Percentiles rank a stretch among this genome's conserved stretches.
These are phyloP conservation scores for Lathyrus aphaca DNA, from an alignment of 306 rosid species.

Conservation along the genomic window DNA sequence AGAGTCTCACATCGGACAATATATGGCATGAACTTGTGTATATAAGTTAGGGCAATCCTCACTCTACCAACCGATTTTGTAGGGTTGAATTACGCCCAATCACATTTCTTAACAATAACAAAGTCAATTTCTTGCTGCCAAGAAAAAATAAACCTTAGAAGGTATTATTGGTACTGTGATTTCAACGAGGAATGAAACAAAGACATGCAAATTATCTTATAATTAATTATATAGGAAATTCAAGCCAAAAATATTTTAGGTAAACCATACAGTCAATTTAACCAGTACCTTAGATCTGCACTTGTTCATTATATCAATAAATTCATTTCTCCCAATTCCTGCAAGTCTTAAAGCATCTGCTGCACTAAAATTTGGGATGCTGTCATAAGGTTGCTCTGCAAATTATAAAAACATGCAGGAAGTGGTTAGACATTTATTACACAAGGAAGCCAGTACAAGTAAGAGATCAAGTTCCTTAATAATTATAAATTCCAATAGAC, in stretches of 20 bases:
- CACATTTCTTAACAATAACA: too few relatives aligned
- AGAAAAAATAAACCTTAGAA: constrained; percentile 24
- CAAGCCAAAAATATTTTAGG: constrained; percentile 14
- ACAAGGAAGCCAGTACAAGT: constrained; percentile 21
- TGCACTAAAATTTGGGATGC: constrained; percentile 97
- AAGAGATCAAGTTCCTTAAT: constrained; percentile 23
- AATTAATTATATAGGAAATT: constrained; percentile 15
- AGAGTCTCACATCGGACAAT: too few relatives aligned
- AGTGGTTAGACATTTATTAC: constrained; percentile 23
- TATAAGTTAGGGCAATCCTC: too few relatives aligned
- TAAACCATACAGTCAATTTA: constrained; percentile 25
- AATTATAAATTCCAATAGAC: constrained; percentile 7
- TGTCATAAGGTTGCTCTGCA: constrained; percentile 99
- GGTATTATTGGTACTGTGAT: constrained; percentile 6
- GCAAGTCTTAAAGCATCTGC: constrained; percentile 96
- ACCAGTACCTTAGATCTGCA: constrained; percentile 93
- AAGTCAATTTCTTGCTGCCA: neutral
- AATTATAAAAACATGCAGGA: constrained; percentile 38
- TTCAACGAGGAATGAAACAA: constrained; percentile 26
- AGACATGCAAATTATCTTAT: constrained; percentile 12
- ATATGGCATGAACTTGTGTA: too few relatives aligned
- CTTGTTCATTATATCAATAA: constrained; percentile 97
- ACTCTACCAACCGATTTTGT: too few relatives aligned
- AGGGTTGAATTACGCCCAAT: too few relatives aligned
- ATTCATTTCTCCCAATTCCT: constrained; percentile 96